These are phyloP conservation scores for Thielaviopsis euricoi DNA, from an alignment of 2,329 filamentous ascomycete genomes.

Conservation along the genomic window DNA sequence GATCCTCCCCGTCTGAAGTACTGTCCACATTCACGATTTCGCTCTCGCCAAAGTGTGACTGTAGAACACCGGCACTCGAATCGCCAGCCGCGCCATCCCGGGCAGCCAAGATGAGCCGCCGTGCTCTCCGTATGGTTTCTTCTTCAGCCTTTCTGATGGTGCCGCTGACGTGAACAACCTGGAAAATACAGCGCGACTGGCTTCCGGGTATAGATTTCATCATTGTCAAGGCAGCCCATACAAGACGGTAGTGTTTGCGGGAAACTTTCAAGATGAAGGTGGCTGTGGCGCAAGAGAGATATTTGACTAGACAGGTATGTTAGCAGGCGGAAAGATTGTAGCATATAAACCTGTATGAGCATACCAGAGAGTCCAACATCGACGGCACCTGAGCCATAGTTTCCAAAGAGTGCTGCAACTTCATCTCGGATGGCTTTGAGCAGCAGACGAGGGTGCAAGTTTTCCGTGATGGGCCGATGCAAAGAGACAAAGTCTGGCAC, in stretches of 20 bases:
- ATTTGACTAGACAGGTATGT: constrained; percentile 53
- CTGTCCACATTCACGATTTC: constrained; percentile 7
- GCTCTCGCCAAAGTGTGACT: constrained; percentile 13
- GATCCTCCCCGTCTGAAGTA: constrained; percentile 20
- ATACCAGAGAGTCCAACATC: constrained; percentile 52
- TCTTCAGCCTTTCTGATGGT: constrained; percentile 88
- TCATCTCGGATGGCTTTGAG: constrained; percentile 53
- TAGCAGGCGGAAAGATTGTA: neutral
- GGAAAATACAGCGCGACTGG: constrained; percentile 56
- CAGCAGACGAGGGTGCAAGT: constrained; percentile 49
- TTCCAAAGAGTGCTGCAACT: constrained; percentile 62
- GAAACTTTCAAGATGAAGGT: constrained; percentile 82
- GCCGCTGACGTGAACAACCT: constrained; percentile 74
- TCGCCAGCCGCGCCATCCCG: constrained; percentile 27
- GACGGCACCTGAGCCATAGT: constrained; percentile 68
- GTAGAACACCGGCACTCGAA: constrained; percentile 7
- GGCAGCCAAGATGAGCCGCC: constrained; percentile 52
- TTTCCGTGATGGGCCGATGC: constrained; percentile 61
- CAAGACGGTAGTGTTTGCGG: constrained; percentile 65
- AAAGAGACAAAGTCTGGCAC: constrained; percentile 51
- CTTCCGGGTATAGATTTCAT: constrained; percentile 51
- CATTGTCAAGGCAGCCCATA: constrained; percentile 80
- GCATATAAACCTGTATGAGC: neutral
- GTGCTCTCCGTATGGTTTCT: constrained; percentile 67
- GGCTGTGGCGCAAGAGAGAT: constrained; percentile 78